Conservation (phyloP, 2,329 filamentous ascomycete species). For the Microcyclospora tardicrescens region DNA sequence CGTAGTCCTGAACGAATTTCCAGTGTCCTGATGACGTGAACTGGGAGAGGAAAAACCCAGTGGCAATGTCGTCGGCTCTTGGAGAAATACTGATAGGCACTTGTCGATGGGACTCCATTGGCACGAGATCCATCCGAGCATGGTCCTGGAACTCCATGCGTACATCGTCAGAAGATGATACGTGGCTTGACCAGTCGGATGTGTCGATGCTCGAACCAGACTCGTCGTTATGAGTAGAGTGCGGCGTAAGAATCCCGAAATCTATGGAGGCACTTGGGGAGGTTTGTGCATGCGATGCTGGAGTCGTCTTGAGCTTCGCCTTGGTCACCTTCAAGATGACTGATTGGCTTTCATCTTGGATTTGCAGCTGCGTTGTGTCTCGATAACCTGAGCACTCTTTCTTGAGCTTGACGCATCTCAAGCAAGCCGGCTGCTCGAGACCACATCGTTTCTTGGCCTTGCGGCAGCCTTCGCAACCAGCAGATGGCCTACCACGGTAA, state of each 20-base stretch:
- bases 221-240: constrained; percentile 8
- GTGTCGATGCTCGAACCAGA: constrained; percentile 16
- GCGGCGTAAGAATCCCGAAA: constrained; percentile 9
- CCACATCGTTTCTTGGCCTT: constrained; percentile 23
- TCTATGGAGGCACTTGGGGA: not conserved
- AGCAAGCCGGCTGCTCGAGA: constrained; percentile 19
- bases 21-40: constrained; percentile 19
- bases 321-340: constrained; percentile 15
- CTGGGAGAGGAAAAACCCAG: constrained; percentile 18
- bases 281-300: constrained; percentile 6
- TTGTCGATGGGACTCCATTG: not conserved
- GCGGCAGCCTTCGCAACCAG: constrained; percentile 22
- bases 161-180: not conserved
- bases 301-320: constrained; percentile 11
- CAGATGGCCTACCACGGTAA: constrained; percentile 20
- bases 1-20: constrained; percentile 13
- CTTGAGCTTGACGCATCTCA: constrained; percentile 20
- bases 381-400: constrained; percentile 21
- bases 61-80: constrained; percentile 15
- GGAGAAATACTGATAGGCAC: constrained; percentile 6
- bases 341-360: constrained; percentile 21
- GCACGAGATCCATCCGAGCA: not conserved
- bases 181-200: constrained; percentile 11
- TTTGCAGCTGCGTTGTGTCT: constrained; percentile 19
- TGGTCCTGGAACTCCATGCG: not conserved